phyloP scores from a whole-genome alignment of 495 filamentous ascomycete genomes.

The Tuber aestivum region DNA sequence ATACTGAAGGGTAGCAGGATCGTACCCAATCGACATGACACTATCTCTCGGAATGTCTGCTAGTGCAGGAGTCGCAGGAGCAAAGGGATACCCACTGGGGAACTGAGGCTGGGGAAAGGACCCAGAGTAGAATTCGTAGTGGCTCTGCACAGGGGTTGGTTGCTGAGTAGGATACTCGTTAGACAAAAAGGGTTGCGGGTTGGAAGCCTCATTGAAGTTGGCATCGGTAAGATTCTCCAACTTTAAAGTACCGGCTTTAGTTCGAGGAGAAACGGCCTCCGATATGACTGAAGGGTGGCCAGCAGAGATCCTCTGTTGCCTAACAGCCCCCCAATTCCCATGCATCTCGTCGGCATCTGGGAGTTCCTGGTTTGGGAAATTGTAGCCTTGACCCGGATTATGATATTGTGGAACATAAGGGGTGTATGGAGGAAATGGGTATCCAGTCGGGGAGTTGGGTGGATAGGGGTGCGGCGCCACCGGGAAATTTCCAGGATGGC shows the following conservation, averaged over 20 bases:
- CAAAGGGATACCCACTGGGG: background rate
- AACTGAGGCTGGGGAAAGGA: background rate
- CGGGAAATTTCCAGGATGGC: background rate
- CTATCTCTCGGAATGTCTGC: background rate
- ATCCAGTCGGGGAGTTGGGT: background rate
- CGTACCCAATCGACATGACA: background rate
- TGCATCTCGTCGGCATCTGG: background rate
- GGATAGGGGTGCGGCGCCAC: background rate
- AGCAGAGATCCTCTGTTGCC: background rate
- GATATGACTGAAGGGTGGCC: background rate
- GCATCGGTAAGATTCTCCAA: background rate
- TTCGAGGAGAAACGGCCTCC: background rate
- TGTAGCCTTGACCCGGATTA: background rate
- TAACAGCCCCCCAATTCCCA: background rate
- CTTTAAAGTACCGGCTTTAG: background rate
- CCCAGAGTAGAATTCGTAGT: background rate
- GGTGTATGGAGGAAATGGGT: background rate
- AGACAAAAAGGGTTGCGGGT: background rate
- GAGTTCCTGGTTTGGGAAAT: background rate
- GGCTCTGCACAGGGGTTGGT: background rate
- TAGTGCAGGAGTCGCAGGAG: background rate
- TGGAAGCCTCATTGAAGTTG: background rate
- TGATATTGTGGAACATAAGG: background rate
- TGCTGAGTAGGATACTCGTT: background rate
- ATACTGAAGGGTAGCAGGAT: background rate